Evolutionary conservation across 2,329 filamentous ascomycete species (phyloP).

Genomic region (Aspergillus jensenii): DNA sequence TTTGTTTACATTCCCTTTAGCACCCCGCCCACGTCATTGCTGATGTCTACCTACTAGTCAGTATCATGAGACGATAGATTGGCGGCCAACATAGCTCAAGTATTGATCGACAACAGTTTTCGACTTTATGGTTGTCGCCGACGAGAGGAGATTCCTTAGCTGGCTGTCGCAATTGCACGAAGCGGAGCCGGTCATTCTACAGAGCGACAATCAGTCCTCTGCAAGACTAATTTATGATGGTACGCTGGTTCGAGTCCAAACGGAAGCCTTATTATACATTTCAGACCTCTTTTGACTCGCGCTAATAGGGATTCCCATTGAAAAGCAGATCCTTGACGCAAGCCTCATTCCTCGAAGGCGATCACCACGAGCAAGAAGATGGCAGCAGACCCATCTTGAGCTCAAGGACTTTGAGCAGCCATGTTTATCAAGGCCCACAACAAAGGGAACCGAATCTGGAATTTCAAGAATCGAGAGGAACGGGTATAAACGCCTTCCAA

Average conservation of each 20-base stretch:
- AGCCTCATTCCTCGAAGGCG: background rate
- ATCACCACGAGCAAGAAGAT: background rate
- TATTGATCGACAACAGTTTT: background rate
- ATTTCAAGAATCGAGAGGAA: background rate
- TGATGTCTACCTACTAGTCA: too few relatives aligned
- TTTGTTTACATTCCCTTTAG: background rate
- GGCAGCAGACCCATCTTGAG: background rate
- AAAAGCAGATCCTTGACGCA: background rate
- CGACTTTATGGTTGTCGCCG: background rate
- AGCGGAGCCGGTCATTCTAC: background rate
- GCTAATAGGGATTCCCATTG: background rate
- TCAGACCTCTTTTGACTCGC: background rate
- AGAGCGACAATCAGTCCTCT: background rate
- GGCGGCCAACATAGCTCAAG: background rate
- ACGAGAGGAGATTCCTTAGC: background rate
- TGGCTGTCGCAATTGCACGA: constrained; percentile 8
- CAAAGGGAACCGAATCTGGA: background rate
- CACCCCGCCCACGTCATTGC: too few relatives aligned
- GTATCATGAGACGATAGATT: background rate
- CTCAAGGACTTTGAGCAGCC: background rate
- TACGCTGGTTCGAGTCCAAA: background rate
- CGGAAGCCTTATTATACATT: too few relatives aligned
- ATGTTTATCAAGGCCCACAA: background rate
- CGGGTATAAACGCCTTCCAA: constrained; percentile 51
- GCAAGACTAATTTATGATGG: background rate